Percentiles rank a stretch among this genome's conserved stretches.
phyloP scores from a whole-genome alignment of 805 yeast species.

The Yarrowia osloensis region DNA sequence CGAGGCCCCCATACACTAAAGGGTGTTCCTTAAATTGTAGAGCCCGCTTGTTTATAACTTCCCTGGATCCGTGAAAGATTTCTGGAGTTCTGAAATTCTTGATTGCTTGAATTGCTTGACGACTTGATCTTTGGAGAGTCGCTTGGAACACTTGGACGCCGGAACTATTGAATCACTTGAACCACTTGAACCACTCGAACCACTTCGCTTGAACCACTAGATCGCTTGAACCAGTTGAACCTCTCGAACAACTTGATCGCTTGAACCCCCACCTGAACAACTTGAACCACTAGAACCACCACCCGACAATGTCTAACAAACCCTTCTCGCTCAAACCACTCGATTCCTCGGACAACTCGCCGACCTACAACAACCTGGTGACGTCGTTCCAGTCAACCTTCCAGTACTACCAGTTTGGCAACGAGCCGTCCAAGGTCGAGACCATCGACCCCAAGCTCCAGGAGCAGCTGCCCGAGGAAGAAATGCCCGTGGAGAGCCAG shows the following conservation, averaged over 20 bases:
- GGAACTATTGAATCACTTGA: too few species aligned
- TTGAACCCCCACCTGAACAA: too few species aligned
- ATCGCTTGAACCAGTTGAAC: too few species aligned
- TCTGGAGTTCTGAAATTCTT: too few species aligned
- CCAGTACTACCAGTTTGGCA: conserved; percentile 1
- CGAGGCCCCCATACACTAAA: neutral
- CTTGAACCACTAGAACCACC: too few species aligned
- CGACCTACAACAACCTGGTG: neutral
- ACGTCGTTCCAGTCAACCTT: neutral
- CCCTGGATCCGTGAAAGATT: neutral
- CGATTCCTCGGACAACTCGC: neutral
- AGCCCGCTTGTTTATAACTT: neutral
- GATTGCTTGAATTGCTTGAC: too few species aligned
- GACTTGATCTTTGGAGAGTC: too few species aligned
- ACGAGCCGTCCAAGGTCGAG: neutral
- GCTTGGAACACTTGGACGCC: too few species aligned
- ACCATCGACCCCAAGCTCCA: neutral
- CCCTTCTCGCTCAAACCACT: conserved; percentile 3
- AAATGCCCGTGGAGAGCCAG: neutral
- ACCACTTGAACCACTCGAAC: too few species aligned
- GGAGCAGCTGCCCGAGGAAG: neutral
- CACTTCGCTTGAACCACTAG: too few species aligned
- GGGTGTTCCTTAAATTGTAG: neutral
- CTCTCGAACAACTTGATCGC: too few species aligned
- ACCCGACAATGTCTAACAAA: neutral